Base-by-base conservation (phyloP, 2,329 filamentous ascomycete species). In the Macrophomina phaseolina region DNA sequence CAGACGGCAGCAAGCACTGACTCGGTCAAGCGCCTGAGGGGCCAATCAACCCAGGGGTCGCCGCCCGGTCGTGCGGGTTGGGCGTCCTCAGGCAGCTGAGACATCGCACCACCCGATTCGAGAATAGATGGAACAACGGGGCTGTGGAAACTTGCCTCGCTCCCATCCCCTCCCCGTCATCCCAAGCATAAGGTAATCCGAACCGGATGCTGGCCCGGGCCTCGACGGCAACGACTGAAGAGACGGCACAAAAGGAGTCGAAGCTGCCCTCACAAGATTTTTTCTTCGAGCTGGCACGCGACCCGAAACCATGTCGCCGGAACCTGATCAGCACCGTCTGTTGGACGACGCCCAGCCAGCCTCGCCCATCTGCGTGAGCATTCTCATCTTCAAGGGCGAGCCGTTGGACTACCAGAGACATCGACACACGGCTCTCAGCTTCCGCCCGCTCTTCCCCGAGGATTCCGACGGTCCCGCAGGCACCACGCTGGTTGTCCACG, bases 331-430 rank as follows among this genome's bases (percentile, higher is more conserved):
- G 46, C 58, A 49, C 14, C 52, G 32, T 34, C 9, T 40, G 4
- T 14, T 49, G n/a, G 58, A 62, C 58, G 45, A 46, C 55, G 14
- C 28, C 23, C 56, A 32, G 42, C 40, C 7, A 23, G 42, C 32
- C 30, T 23, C 52, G n/a, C 8, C 42, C 45, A 30, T 65, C 38
- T 36, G n/a, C 40, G 49, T 65, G 38, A 56, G 51, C 38, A 56
- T 65, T 30, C 63, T 65, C 16, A 32, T 65, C 40, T 65, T 65
- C 63, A 65, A 56, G 32, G 63, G 63, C 16, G 63, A 65, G 23
- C 63, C 63, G 30, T 8, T 65, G 28, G 63, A 65, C 51, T 65
- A 56, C 51, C 63, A 65, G 49, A 28, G 63, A 18, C 28, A 65
- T 51, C 63, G 63, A 28, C 63, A 65, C 42, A 65, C 63, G 4